Evolutionary conservation across 805 yeast species (phyloP).

Genomic region (Metschnikowia chrysomelidarum): DNA sequence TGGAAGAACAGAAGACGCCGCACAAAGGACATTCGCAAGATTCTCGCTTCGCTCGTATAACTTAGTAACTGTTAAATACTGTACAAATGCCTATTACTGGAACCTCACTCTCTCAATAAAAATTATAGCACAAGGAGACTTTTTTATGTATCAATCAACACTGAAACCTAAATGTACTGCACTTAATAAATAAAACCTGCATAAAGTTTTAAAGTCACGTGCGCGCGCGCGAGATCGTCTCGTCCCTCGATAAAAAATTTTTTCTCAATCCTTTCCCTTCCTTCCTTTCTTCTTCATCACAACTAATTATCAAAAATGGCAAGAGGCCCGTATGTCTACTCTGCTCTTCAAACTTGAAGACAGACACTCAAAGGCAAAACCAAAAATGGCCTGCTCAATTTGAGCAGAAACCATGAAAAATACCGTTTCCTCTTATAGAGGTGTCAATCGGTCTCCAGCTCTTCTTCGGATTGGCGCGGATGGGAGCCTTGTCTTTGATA

Average conservation of each 20-base stretch:
- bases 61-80: too few species aligned
- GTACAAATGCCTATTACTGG: too few species aligned
- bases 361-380: slow-evolving; percentile 21
- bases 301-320: slow-evolving; percentile 42
- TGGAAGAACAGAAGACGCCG: too few species aligned
- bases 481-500: slow-evolving; percentile 53
- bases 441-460: slow-evolving; percentile 24
- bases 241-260: slow-evolving; percentile 1
- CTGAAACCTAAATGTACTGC: too few species aligned
- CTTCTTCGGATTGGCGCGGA: slow-evolving; percentile 28
- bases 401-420: slow-evolving; percentile 11
- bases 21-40: too few species aligned
- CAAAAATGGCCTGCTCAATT: slow-evolving; percentile 9
- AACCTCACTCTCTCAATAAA: too few species aligned
- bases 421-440: slow-evolving; percentile 12
- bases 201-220: slow-evolving; percentile 1
- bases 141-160: too few species aligned
- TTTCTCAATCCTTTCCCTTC: slow-evolving; percentile 3
- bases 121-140: too few species aligned
- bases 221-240: slow-evolving; percentile 2
- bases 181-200: not conserved
- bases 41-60: too few species aligned
- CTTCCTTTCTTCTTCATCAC: slow-evolving; percentile 11
- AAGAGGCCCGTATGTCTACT: slow-evolving; percentile 52
- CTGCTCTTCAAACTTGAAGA: slow-evolving; percentile 17